These are phyloP conservation scores for Aspergillus quadrilineatus DNA, from an alignment of 2,329 filamentous ascomycete genomes.

Conservation along the genomic window DNA sequence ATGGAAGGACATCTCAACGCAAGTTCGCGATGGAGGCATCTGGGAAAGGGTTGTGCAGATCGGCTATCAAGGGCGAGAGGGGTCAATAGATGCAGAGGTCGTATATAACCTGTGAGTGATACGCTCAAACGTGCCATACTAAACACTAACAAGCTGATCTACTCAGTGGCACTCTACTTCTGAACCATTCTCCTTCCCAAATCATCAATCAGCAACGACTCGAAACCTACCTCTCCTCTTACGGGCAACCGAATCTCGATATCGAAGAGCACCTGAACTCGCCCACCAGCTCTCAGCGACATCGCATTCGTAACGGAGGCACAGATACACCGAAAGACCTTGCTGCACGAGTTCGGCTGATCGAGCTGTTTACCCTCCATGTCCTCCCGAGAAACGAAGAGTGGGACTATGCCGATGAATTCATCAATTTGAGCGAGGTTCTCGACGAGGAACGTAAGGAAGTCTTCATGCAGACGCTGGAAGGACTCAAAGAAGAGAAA, in stretches of 20 bases:
- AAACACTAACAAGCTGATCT: constrained; percentile 5
- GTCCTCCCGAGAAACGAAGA: constrained; percentile 90
- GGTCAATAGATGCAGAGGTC: constrained; percentile 90
- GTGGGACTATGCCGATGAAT: constrained; percentile 93
- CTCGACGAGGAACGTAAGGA: constrained; percentile 90
- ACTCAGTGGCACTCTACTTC: constrained; percentile 75
- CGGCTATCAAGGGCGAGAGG: constrained; percentile 85
- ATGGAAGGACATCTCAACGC: constrained; percentile 78
- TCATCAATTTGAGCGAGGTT: constrained; percentile 81
- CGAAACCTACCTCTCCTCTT: constrained; percentile 82
- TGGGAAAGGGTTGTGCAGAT: constrained; percentile 90
- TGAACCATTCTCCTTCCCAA: constrained; percentile 86
- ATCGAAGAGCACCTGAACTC: constrained; percentile 61
- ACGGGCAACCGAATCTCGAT: constrained; percentile 70
- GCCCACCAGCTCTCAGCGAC: constrained; percentile 32
- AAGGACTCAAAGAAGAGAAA: constrained; percentile 81
- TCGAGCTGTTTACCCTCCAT: constrained; percentile 93
- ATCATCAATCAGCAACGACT: constrained; percentile 79
- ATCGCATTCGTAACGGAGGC: constrained; percentile 53
- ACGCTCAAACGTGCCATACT: neutral
- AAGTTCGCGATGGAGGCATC: constrained; percentile 84
- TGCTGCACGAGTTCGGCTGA: constrained; percentile 80
- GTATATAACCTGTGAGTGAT: constrained; percentile 57
- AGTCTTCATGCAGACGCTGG: constrained; percentile 80
- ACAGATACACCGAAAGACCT: constrained; percentile 82